A percentile compares a stretch with the other conserved stretches of the same genome.
These are phyloP conservation scores for Podaxis pistillaris DNA, from an alignment of 768 basidiomycete species.

Conservation along the genomic window DNA sequence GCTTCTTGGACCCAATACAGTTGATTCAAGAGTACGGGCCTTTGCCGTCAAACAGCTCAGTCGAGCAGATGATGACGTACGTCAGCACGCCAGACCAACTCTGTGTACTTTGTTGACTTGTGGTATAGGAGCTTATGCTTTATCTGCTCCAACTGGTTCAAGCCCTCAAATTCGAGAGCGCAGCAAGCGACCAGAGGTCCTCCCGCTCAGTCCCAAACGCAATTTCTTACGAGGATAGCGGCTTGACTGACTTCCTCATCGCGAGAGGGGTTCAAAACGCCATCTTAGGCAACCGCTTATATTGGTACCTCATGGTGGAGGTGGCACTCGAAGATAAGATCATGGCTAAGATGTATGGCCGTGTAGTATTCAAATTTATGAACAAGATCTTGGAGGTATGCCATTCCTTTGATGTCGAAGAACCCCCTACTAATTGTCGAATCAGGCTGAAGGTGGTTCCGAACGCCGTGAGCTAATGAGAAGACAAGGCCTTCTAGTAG, in stretches of 20 bases:
- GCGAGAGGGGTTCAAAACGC: constrained; percentile 78
- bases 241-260: constrained; percentile 91
- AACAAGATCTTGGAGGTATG: constrained; percentile 81
- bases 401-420: neutral
- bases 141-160: constrained; percentile 97
- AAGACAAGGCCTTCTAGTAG: constrained; percentile 89
- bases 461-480: constrained; percentile 85
- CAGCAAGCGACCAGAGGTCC: constrained; percentile 72
- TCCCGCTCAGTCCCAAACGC: constrained; percentile 72
- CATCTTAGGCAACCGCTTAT: constrained; percentile 85
- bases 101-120: neutral
- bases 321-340: constrained; percentile 83
- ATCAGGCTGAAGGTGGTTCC: constrained; percentile 68
- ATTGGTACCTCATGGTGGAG: constrained; percentile 99
- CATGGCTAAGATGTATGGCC: constrained; percentile 91
- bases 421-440: neutral
- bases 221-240: constrained; percentile 87
- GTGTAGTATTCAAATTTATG: constrained; percentile 89
- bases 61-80: constrained; percentile 91
- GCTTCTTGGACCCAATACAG: constrained; percentile 83
- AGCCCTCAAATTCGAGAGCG: constrained; percentile 93
- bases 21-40: constrained; percentile 88
- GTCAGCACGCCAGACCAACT: constrained; percentile 18
- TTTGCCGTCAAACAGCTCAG: constrained; percentile 92
- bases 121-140: constrained; percentile 76